Percentiles rank a stretch among this genome's conserved stretches.
phyloP scores from a whole-genome alignment of 768 basidiomycete genomes.

The Russula compacta region DNA sequence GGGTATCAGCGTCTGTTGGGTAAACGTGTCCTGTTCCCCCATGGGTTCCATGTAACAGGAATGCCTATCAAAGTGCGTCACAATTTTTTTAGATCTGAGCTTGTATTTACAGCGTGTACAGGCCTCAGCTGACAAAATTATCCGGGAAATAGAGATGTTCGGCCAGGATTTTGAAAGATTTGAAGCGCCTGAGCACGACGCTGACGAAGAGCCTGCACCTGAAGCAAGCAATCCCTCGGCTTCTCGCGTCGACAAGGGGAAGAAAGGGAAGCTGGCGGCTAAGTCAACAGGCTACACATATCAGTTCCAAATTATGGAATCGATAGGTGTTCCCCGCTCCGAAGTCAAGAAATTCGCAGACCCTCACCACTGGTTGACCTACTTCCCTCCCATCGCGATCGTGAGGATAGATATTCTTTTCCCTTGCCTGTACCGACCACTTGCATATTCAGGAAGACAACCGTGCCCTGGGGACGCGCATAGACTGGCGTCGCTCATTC shows the following conservation, averaged over 20 bases:
- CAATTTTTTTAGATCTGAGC: not conserved
- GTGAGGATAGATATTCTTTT: slow-evolving; percentile 29
- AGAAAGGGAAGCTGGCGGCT: slow-evolving; percentile 90
- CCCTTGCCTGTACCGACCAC: not conserved
- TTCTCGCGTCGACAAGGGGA: slow-evolving; percentile 62
- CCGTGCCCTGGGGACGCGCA: slow-evolving; percentile 81
- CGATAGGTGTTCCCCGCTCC: slow-evolving; percentile 75
- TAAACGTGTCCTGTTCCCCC: slow-evolving; percentile 92
- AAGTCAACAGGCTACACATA: slow-evolving; percentile 92
- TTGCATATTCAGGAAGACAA: slow-evolving; percentile 51
- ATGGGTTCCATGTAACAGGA: slow-evolving; percentile 95
- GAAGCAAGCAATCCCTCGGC: slow-evolving; percentile 34
- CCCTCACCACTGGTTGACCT: slow-evolving; percentile 83
- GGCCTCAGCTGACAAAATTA: slow-evolving; percentile 96
- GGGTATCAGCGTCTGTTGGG: slow-evolving; percentile 95
- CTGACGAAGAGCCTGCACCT: slow-evolving; percentile 32
- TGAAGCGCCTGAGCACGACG: slow-evolving; percentile 40
- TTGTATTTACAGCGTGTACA: slow-evolving; percentile 25
- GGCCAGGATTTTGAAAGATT: slow-evolving; percentile 80
- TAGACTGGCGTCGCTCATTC: slow-evolving; percentile 96
- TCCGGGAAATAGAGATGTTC: slow-evolving; percentile 94
- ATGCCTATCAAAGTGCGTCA: slow-evolving; percentile 93
- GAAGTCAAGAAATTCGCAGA: slow-evolving; percentile 98
- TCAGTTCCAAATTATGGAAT: slow-evolving; percentile 99
- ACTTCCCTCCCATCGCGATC: slow-evolving; percentile 93